Percentiles rank a stretch among this genome's conserved stretches.
Conservation (phyloP, 352 stramenopile species). For the Phytophthora litchii region DNA sequence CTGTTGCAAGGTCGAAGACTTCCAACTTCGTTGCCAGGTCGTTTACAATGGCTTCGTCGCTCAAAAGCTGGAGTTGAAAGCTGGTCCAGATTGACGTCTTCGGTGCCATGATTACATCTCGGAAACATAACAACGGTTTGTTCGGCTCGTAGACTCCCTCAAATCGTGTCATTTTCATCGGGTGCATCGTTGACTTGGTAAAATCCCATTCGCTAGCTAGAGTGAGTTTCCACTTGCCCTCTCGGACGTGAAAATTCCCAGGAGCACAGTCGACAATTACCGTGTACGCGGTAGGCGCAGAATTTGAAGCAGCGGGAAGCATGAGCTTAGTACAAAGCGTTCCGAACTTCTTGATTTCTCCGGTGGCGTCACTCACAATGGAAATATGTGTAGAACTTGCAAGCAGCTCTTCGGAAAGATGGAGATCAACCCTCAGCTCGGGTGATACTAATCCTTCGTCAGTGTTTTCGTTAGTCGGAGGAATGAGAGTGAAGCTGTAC, state of each 20-base stretch:
- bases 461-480: conserved; percentile 10
- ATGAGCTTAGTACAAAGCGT: conserved; percentile 39
- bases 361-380: conserved; percentile 53
- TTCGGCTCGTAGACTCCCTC: conserved; percentile 66
- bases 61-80: conserved; percentile 55
- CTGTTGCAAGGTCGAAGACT: conserved; percentile 50
- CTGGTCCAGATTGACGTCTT: conserved; percentile 51
- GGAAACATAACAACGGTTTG: conserved; percentile 66
- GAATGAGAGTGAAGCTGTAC: conserved; percentile 50
- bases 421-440: conserved; percentile 58
- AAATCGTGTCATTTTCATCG: conserved; percentile 54
- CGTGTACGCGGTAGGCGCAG: conserved; percentile 41
- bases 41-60: conserved; percentile 24
- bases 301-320: conserved; percentile 13
- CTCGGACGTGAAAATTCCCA: conserved; percentile 31
- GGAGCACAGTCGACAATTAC: conserved; percentile 64
- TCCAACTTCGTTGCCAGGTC: conserved; percentile 58
- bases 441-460: conserved; percentile 1
- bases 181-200: conserved; percentile 38
- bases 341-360: conserved; percentile 36
- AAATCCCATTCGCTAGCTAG: conserved; percentile 60
- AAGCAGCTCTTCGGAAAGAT: conserved; percentile 62
- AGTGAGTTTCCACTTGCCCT: conserved; percentile 65
- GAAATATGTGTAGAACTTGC: conserved; percentile 48
- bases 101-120: conserved; percentile 59